Evolutionary conservation across 768 basidiomycete species (phyloP).

Genomic region (Amanita jacksonii): DNA sequence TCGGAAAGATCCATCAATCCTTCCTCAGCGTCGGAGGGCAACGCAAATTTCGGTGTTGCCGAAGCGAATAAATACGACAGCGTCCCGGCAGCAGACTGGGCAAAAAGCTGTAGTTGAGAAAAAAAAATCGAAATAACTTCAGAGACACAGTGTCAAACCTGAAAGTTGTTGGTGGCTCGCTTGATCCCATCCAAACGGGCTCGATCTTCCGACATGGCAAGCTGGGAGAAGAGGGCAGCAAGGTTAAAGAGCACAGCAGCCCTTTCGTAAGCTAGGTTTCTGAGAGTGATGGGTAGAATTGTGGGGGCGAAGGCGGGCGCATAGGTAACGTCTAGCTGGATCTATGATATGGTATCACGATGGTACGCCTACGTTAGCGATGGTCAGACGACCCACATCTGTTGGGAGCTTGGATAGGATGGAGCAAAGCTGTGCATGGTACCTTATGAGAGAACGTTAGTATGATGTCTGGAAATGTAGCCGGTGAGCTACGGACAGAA

Average conservation of each 20-base stretch:
- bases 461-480: neutral
- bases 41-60: conserved; percentile 42
- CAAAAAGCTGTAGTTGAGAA: too few relatives aligned
- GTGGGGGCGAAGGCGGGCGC: conserved; percentile 57
- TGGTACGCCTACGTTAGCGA: too few relatives aligned
- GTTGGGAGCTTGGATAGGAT: conserved; percentile 77
- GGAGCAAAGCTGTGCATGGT: conserved; percentile 84
- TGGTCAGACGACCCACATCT: conserved; percentile 39
- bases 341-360: conserved; percentile 33
- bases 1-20: conserved; percentile 56
- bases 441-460: conserved; percentile 37
- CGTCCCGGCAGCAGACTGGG: conserved; percentile 60
- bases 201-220: conserved; percentile 66
- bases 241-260: conserved; percentile 78
- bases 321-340: conserved; percentile 65
- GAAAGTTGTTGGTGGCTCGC: conserved; percentile 59
- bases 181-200: conserved; percentile 75
- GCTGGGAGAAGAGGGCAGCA: conserved; percentile 74
- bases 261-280: conserved; percentile 76
- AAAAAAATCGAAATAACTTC: too few relatives aligned
- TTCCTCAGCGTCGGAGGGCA: conserved; percentile 41
- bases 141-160: conserved; percentile 34
- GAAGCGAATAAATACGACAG: conserved; percentile 50
- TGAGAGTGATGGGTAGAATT: conserved; percentile 49
- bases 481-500: conserved; percentile 41